Evolutionary conservation across 805 yeast species (phyloP).

Genomic region (Barnettozyma salicaria): DNA sequence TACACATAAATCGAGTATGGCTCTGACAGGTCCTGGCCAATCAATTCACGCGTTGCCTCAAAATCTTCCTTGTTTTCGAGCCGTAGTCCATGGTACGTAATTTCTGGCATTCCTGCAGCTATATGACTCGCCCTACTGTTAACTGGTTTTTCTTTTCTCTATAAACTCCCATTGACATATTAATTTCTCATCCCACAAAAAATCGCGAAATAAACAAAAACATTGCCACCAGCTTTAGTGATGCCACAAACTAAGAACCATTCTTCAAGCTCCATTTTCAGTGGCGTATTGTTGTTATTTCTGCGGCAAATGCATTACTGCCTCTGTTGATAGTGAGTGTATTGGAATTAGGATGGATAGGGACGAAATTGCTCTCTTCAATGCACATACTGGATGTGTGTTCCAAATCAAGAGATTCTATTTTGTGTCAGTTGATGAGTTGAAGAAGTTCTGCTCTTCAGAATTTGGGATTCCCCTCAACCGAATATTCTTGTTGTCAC

Average conservation of each 20-base stretch:
- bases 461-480: slow-evolving; percentile 37
- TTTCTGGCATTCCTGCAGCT: slow-evolving; percentile 4
- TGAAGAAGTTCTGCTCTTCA: slow-evolving; percentile 36
- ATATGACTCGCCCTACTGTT: too few species aligned
- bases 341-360: slow-evolving; percentile 4
- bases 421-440: slow-evolving; percentile 37
- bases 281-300: too few species aligned
- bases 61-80: slow-evolving; percentile 36
- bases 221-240: too few species aligned
- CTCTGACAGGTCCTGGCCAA: slow-evolving; percentile 75
- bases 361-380: slow-evolving; percentile 19
- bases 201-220: too few species aligned
- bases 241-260: too few species aligned
- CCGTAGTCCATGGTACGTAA: slow-evolving; percentile 22
- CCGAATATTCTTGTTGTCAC: slow-evolving; percentile 48
- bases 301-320: too few species aligned
- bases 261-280: too few species aligned
- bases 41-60: slow-evolving; percentile 45
- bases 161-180: too few species aligned
- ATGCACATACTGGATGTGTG: slow-evolving; percentile 41
- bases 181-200: too few species aligned
- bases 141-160: too few species aligned
- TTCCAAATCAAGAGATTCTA: slow-evolving; percentile 32
- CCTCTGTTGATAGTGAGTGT: too few species aligned
- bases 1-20: slow-evolving; percentile 94